A percentile compares a stretch with the other conserved stretches of the same genome.
Evolutionary conservation across 768 basidiomycete genomes (phyloP).

Genomic region (Pulveroboletus ravenelii): DNA sequence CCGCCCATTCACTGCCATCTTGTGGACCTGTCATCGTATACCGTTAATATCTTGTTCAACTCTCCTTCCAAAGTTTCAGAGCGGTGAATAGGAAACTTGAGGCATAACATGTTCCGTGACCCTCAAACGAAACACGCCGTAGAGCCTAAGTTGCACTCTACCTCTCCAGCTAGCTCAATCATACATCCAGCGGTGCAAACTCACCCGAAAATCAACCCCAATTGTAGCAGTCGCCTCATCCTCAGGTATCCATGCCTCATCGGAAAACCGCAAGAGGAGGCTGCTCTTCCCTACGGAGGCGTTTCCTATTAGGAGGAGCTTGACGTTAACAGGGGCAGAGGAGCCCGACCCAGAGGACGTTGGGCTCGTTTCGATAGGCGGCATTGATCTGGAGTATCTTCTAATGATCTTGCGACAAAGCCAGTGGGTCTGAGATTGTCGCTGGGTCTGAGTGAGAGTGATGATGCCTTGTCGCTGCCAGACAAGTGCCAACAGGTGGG

Average conservation of each 20-base stretch:
- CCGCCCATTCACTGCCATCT: conserved; percentile 79
- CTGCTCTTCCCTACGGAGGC: conserved; percentile 93
- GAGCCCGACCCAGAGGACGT: conserved; percentile 24
- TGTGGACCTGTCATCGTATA: conserved; percentile 59
- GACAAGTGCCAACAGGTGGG: background rate
- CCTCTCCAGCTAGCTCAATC: background rate
- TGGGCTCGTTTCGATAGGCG: conserved; percentile 18
- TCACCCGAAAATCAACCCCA: conserved; percentile 79
- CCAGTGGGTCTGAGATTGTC: background rate
- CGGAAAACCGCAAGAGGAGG: conserved; percentile 89
- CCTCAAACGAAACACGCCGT: background rate
- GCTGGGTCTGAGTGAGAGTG: background rate
- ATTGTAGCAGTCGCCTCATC: conserved; percentile 86
- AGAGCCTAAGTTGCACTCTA: background rate
- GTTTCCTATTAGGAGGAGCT: conserved; percentile 81
- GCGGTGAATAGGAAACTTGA: background rate
- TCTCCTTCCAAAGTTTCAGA: no score
- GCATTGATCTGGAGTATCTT: conserved; percentile 9
- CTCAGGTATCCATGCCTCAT: conserved; percentile 90
- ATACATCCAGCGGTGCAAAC: conserved; percentile 21
- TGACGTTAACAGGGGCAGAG: conserved; percentile 55
- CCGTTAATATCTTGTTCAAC: background rate
- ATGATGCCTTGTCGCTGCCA: conserved; percentile 1
- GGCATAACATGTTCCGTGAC: background rate
- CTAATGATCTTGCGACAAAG: background rate